Base-by-base conservation (phyloP, 768 basidiomycete genomes). In the Leccinum sublutescens region DNA sequence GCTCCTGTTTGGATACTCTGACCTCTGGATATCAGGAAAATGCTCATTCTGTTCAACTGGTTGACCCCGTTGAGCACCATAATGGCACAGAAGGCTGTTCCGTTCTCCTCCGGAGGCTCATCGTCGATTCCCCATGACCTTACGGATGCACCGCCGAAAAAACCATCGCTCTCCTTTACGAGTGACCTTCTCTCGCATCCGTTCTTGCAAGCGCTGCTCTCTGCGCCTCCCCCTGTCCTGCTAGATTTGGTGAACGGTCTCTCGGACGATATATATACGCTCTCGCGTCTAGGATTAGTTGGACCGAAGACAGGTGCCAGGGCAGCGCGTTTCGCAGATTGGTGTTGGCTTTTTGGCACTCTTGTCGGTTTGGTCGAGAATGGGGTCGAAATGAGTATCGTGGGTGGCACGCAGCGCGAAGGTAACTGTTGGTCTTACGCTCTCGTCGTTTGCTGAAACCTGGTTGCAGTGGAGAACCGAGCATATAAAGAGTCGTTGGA, bases 11-110 rank as follows among this genome's bases (percentile, higher is more conserved):
- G n/a, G 29, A 33, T 40, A 11, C 54, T 47, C 61, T 62, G 50
- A 61, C 51, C 33, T 52, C 15, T 53, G 55, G 15, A 9, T 45
- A 5, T 43, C 71, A 94, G 92, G 74, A 92, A 91, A 77, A 81
- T 86, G 57, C 79, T 94, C 38, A 77, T 94, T 54, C 76, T 94
- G 48, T 91, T 93, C 79, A 91, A 92, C 75, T 94, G 92, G 92
- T 74, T 94, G 56, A 77, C 82, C 1, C 92, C 92, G 9, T 74
- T 93, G 65, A 86, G 85, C 51, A 78, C 83, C 21, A 83, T 94
- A 56, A 80, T 83, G 70, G 83, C 85, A 4, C 88, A 91, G 66
- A 88, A 89, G 68, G 71, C 83, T 2, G 81, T 85, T 2, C 84
- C 89, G 0, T 88, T 82, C 69, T 80, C 86, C 10, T 71, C 82